Evolutionary conservation across 139 green algal species (phyloP), one percentile per base, ranked within the genome.

Genomic region (Chlorella vulgaris): DNA sequence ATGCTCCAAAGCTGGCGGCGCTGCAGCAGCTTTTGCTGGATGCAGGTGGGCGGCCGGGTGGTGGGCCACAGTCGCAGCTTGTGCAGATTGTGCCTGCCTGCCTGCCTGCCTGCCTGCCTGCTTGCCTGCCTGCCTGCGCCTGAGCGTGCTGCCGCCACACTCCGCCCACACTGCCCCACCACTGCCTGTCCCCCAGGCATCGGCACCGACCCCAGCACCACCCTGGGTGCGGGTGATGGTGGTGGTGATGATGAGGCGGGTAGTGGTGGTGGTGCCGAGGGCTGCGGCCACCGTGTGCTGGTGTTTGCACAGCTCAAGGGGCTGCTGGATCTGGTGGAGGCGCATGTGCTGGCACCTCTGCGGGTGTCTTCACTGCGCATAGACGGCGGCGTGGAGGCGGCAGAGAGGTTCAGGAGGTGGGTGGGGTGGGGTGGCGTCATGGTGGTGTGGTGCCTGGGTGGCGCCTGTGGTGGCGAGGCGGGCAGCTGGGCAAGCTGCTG

Each of bases 231-330:
- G 22, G 39, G 42, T 50, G 24, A 28, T 29, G 73, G 68, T 31
- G 73, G 39, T 33, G 73, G 29, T 3, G 65, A 71, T 4, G 51
- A 28, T 22, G 53, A 35, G 7, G 73, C 67, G 51, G 74, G 51
- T 29, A 38, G 36, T 33, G 61, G 8, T 1, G 38, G 66, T 13
- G n/a, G 50, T 26, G 1, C 38, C 4, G 29, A 13, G 4, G 22
- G 67, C 63, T 8, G 74, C 83, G 29, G 90, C 2, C 96, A 99
- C 86, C 86, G 95, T 22, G 88, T 98, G 86, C 93, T 99, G 35
- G 89, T 99, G 13, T 99, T 99, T 92, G 94, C 94, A 10, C 97
- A 99, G 89, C 85, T 98, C 28, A 94, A 93, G 70, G 83, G 82
- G 4, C 87, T 97, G 83, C 91, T 99, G 69, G 94, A 99, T 82